phyloP scores from a whole-genome alignment of 306 rosid genomes.

The Fragaria ananassa region DNA sequence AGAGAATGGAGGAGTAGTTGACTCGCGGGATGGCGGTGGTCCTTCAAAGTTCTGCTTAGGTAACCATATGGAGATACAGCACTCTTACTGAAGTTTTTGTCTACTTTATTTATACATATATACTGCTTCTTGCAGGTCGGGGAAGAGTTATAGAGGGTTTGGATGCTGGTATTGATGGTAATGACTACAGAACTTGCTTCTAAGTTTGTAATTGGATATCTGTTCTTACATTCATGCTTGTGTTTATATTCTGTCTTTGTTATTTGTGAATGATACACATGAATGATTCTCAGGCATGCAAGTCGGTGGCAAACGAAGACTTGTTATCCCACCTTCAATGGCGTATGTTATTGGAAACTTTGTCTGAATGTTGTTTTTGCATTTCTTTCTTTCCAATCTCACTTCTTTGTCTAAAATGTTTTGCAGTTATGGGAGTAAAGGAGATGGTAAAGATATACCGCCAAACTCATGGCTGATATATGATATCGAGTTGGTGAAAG shows the following conservation, averaged over 20 bases:
- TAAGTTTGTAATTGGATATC: not conserved
- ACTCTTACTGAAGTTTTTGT: not conserved
- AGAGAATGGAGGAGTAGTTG: slow-evolving; percentile 52
- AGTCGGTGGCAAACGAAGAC: slow-evolving; percentile 77
- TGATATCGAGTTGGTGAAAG: slow-evolving; percentile 68
- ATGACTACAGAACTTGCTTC: slow-evolving; percentile 10
- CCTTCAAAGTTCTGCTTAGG: slow-evolving; percentile 87
- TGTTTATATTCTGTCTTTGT: not conserved
- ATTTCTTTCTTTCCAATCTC: slow-evolving; percentile 5
- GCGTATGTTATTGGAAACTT: slow-evolving; percentile 41
- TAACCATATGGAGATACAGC: slow-evolving; percentile 16
- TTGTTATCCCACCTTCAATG: slow-evolving; percentile 73
- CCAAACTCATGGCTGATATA: slow-evolving; percentile 76
- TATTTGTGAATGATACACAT: not conserved
- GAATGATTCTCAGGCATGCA: slow-evolving; percentile 63
- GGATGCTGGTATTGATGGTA: slow-evolving; percentile 89
- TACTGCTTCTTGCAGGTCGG: slow-evolving; percentile 50
- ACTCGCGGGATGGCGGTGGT: slow-evolving; percentile 39
- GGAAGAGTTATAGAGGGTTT: slow-evolving; percentile 61
- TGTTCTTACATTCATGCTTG: not conserved
- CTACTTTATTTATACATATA: slow-evolving; percentile 7
- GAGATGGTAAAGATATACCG: slow-evolving; percentile 43
- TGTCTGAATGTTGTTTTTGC: not conserved
- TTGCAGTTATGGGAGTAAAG: slow-evolving; percentile 56
- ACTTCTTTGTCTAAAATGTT: slow-evolving; percentile 18